Evolutionary conservation across 345 rosid genomes (phyloP).

Genomic region (Populus deltoides): DNA sequence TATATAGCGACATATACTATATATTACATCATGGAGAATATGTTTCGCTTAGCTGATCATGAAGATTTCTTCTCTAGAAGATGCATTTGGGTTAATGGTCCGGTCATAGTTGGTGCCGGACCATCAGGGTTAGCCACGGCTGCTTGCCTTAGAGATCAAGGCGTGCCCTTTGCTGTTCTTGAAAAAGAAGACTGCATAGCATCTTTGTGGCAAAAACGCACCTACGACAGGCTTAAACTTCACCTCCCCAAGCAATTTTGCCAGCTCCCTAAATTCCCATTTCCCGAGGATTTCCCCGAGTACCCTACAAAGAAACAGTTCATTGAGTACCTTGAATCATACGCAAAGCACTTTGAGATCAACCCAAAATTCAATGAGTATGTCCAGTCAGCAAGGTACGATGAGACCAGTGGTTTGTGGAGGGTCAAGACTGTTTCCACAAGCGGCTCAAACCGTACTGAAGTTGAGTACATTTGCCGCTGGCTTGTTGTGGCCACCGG

Average conservation of each 20-base stretch:
- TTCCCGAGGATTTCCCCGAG: constrained; percentile 41
- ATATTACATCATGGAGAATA: constrained; percentile 12
- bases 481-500: constrained; percentile 99
- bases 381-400: constrained; percentile 74
- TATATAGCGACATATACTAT: not conserved
- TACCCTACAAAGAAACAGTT: constrained; percentile 42
- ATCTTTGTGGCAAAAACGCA: constrained; percentile 48
- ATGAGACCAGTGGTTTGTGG: constrained; percentile 81
- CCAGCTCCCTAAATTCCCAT: constrained; percentile 48
- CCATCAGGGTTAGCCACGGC: constrained; percentile 45
- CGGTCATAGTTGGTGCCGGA: constrained; percentile 44
- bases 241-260: constrained; percentile 56
- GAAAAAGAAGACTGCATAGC: constrained; percentile 48
- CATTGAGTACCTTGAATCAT: constrained; percentile 44
- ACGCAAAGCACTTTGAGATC: constrained; percentile 44
- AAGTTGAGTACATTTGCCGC: constrained; percentile 78
- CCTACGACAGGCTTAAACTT: constrained; percentile 50
- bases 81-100: constrained; percentile 42
- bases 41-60: constrained; percentile 9
- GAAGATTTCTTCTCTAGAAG: constrained; percentile 31
- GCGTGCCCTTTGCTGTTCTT: constrained; percentile 46
- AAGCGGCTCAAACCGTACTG: constrained; percentile 33
- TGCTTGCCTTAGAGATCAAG: constrained; percentile 46
- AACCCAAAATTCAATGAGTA: constrained; percentile 77
- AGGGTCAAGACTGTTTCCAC: constrained; percentile 58